Evolutionary conservation across 2,329 filamentous ascomycete genomes (phyloP).

Genomic region (Aspergillus intermedius): DNA sequence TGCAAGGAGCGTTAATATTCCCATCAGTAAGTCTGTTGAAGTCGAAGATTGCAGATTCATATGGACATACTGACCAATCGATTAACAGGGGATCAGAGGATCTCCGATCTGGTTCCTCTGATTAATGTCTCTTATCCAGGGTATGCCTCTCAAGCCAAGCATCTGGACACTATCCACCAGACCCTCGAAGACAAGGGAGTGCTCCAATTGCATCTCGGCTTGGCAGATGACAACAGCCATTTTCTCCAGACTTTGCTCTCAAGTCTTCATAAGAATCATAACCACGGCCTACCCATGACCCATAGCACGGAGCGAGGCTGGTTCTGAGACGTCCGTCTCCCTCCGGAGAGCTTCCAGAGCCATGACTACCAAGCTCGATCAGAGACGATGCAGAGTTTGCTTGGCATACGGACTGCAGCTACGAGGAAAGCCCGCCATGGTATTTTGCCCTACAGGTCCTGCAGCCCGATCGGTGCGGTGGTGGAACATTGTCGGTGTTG

Average conservation of each 20-base stretch:
- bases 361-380: constrained; percentile 30
- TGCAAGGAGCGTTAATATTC: too few species aligned
- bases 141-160: neutral
- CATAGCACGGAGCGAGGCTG: neutral
- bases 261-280: neutral
- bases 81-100: too few species aligned
- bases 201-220: neutral
- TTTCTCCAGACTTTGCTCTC: neutral
- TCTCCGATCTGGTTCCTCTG: neutral
- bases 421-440: constrained; percentile 30
- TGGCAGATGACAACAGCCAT: neutral
- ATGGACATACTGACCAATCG: too few species aligned
- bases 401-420: constrained; percentile 42
- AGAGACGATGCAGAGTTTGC: constrained; percentile 39
- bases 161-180: neutral
- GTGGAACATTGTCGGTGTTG: constrained; percentile 35
- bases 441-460: constrained; percentile 39
- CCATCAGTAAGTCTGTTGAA: too few species aligned
- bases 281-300: neutral
- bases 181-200: neutral
- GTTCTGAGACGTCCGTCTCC: neutral
- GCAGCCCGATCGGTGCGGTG: constrained; percentile 31
- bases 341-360: constrained; percentile 21
- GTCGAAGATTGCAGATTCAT: too few species aligned
- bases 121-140: neutral